phyloP scores from a whole-genome alignment of 345 rosid genomes.

The Sisymbrium altissimum region DNA sequence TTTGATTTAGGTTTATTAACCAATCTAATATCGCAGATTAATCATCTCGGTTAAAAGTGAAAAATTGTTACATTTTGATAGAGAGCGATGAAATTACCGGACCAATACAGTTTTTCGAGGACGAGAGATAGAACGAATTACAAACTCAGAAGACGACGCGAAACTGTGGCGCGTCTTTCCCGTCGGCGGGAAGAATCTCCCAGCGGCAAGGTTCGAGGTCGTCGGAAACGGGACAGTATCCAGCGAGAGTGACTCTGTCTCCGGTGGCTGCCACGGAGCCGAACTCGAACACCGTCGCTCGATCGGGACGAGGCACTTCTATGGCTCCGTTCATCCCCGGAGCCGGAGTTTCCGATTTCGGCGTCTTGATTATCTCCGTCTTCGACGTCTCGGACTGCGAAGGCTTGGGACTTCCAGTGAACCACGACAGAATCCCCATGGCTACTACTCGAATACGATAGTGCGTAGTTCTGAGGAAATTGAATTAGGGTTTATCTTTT shows the following conservation, averaged over 20 bases:
- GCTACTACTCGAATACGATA: background rate
- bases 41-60: background rate
- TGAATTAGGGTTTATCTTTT: conserved; percentile 29
- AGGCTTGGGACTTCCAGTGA: conserved; percentile 51
- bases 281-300: conserved; percentile 87
- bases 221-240: conserved; percentile 88
- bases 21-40: background rate
- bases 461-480: no score
- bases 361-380: conserved; percentile 15
- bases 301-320: conserved; percentile 69
- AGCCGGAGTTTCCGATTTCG: conserved; percentile 30
- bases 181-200: conserved; percentile 74
- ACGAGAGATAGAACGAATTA: background rate
- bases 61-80: conserved; percentile 1
- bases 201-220: conserved; percentile 95
- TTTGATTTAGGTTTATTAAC: background rate
- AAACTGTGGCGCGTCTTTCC: conserved; percentile 78
- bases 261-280: conserved; percentile 70
- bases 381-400: conserved; percentile 32
- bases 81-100: conserved; percentile 15
- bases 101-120: conserved; percentile 17
- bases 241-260: conserved; percentile 86
- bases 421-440: conserved; percentile 93
- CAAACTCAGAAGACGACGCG: conserved; percentile 68
- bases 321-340: conserved; percentile 87